phyloP scores from a whole-genome alignment of 2,329 filamentous ascomycete species.

The Penicillium rolfsii region DNA sequence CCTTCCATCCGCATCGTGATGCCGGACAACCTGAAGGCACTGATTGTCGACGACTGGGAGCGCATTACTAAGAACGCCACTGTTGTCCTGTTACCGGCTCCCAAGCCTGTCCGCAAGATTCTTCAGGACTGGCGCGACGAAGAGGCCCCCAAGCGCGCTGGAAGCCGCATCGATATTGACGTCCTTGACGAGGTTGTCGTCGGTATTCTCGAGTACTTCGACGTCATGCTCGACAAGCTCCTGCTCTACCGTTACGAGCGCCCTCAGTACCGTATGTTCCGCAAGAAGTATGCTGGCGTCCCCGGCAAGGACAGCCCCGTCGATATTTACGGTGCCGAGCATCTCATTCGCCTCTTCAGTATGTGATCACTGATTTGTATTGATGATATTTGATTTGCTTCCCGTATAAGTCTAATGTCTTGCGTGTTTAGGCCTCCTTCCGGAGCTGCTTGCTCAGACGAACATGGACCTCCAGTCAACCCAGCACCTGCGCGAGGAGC shows the following conservation, averaged over 20 bases:
- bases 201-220: slow-evolving; percentile 91
- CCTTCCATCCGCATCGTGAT: slow-evolving; percentile 85
- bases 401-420: slow-evolving; percentile 8
- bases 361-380: slow-evolving; percentile 38
- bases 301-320: slow-evolving; percentile 67
- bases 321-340: slow-evolving; percentile 91
- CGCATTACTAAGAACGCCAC: slow-evolving; percentile 95
- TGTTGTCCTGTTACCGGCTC: slow-evolving; percentile 80
- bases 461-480: slow-evolving; percentile 97
- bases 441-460: slow-evolving; percentile 92
- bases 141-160: slow-evolving; percentile 68
- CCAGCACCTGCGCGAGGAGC: slow-evolving; percentile 82
- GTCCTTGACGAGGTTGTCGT: slow-evolving; percentile 87
- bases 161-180: slow-evolving; percentile 66
- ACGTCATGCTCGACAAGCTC: slow-evolving; percentile 83
- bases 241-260: slow-evolving; percentile 94
- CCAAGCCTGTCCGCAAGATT: slow-evolving; percentile 73
- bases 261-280: slow-evolving; percentile 78
- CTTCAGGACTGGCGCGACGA: slow-evolving; percentile 77
- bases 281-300: slow-evolving; percentile 67
- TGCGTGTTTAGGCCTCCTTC: slow-evolving; percentile 71
- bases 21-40: slow-evolving; percentile 85
- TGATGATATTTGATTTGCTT: background rate
- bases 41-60: slow-evolving; percentile 98
- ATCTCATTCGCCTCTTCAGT: slow-evolving; percentile 88